Evolutionary conservation across 2,329 filamentous ascomycete genomes (phyloP).

Genomic region (Sclerotinia glacialis): DNA sequence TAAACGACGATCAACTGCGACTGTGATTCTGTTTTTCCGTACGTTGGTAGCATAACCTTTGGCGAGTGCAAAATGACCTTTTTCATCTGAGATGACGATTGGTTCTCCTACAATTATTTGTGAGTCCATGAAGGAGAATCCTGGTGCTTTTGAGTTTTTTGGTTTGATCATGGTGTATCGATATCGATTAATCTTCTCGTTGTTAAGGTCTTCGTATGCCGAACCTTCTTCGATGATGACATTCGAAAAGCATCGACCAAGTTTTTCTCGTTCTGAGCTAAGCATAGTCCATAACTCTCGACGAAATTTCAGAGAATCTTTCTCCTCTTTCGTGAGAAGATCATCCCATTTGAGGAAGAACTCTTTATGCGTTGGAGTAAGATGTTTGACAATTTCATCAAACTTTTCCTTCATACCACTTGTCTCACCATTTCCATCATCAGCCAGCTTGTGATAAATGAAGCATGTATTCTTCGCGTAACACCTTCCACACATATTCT

Average conservation of each 20-base stretch:
- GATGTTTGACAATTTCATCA: constrained; percentile 72
- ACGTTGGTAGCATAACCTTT: constrained; percentile 86
- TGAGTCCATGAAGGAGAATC: constrained; percentile 86
- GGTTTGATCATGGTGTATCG: constrained; percentile 81
- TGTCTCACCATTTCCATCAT: constrained; percentile 75
- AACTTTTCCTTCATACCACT: constrained; percentile 82
- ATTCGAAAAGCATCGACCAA: constrained; percentile 86
- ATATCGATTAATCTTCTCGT: constrained; percentile 85
- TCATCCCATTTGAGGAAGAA: constrained; percentile 97
- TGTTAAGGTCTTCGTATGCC: constrained; percentile 64
- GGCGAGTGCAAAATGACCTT: constrained; percentile 90
- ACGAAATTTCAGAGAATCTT: constrained; percentile 79
- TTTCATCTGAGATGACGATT: constrained; percentile 92
- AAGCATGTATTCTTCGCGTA: constrained; percentile 92
- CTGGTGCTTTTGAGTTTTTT: constrained; percentile 45
- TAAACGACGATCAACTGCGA: constrained; percentile 85
- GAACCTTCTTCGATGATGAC: constrained; percentile 80
- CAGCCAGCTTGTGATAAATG: constrained; percentile 86
- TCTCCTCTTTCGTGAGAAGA: constrained; percentile 90
- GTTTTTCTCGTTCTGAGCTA: constrained; percentile 80
- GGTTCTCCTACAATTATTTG: constrained; percentile 85
- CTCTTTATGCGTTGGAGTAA: constrained; percentile 69
- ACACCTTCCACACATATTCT: constrained; percentile 79
- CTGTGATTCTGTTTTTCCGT: constrained; percentile 71
- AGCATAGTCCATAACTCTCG: constrained; percentile 96